Conservation (phyloP, 257 asterid genomes). For the Solanum piurae region DNA sequence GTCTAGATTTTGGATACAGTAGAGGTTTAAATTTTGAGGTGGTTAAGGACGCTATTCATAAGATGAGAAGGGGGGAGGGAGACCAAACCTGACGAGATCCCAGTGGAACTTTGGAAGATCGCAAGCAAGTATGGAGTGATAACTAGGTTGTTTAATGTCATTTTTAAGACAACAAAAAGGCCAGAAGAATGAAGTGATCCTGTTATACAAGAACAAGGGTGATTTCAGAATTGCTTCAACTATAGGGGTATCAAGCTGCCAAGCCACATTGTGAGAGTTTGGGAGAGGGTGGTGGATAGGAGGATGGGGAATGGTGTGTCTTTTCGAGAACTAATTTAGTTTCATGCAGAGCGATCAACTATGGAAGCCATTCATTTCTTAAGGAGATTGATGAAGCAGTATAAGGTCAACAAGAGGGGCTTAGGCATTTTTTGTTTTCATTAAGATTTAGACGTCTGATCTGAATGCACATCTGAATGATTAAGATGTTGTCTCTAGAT, state of each 20-base stretch:
- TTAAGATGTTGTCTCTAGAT: not conserved
- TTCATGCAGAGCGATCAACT: not conserved
- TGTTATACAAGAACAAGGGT: not conserved
- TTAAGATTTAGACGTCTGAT: not conserved
- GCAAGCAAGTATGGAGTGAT: not conserved
- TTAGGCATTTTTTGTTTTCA: not conserved
- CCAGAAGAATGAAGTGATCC: not conserved
- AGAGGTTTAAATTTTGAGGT: not conserved
- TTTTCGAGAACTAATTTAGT: not conserved
- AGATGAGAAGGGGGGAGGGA: not conserved
- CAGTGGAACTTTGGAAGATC: not conserved
- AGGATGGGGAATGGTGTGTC: not conserved
- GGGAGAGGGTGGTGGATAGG: not conserved
- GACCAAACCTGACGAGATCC: not conserved
- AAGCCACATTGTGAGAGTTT: not conserved
- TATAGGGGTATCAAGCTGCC: not conserved
- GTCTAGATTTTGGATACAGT: not conserved
- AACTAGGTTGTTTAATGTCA: not conserved
- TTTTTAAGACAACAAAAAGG: not conserved
- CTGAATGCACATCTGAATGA: not conserved
- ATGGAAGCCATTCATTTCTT: not conserved
- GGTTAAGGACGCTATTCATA: not conserved
- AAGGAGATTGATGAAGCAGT: not conserved
- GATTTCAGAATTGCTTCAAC: not conserved
- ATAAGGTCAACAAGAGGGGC: not conserved